Percentiles rank a stretch among this genome's conserved stretches.
These are phyloP conservation scores for Botryotinia globosa DNA, from an alignment of 2,329 filamentous ascomycete genomes.

Conservation along the genomic window DNA sequence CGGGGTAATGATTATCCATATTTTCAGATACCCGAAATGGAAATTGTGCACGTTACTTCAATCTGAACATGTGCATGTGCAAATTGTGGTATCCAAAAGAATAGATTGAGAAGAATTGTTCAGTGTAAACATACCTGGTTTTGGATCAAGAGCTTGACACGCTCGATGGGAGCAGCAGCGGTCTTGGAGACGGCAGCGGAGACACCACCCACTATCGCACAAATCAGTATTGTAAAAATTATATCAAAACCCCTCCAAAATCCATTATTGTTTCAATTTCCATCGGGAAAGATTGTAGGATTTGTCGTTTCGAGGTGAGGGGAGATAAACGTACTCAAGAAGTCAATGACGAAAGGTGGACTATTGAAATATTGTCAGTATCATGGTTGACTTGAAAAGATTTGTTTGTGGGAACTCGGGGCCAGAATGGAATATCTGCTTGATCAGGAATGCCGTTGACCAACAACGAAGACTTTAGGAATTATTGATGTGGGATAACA, in stretches of 20 bases:
- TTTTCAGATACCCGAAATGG: neutral
- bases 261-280: conserved; percentile 20
- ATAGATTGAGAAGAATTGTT: conserved; percentile 10
- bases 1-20: conserved; percentile 7
- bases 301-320: conserved; percentile 19
- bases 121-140: conserved; percentile 78
- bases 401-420: conserved; percentile 19
- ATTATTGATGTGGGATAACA: conserved; percentile 6
- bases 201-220: conserved; percentile 89
- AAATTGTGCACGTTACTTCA: conserved; percentile 4
- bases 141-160: conserved; percentile 99
- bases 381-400: conserved; percentile 20
- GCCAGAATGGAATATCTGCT: conserved; percentile 23
- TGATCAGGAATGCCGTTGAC: conserved; percentile 28
- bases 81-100: conserved; percentile 25
- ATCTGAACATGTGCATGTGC: conserved; percentile 19
- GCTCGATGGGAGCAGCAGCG: conserved; percentile 98
- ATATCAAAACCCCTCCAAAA: conserved; percentile 5
- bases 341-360: conserved; percentile 90
- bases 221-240: conserved; percentile 28
- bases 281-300: conserved; percentile 23
- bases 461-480: conserved; percentile 26
- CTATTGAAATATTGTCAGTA: conserved; percentile 43
- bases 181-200: conserved; percentile 99
- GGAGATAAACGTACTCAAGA: conserved; percentile 79